Percentiles rank a stretch among this genome's conserved stretches.
Evolutionary conservation across 768 basidiomycete species (phyloP).

Genomic region (Mycena pura): DNA sequence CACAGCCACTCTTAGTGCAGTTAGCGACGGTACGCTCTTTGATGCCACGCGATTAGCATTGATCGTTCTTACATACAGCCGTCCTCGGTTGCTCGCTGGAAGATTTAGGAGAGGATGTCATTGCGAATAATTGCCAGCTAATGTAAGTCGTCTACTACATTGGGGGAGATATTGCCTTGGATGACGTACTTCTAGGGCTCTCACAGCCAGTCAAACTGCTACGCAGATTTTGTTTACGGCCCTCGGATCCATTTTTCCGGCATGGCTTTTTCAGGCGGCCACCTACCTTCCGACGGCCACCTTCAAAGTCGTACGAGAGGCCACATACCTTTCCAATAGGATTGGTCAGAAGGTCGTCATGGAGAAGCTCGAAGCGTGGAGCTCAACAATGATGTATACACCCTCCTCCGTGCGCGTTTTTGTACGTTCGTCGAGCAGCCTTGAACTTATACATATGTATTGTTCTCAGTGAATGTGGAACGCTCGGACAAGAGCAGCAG

Average conservation of each 20-base stretch:
- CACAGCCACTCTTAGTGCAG: not conserved
- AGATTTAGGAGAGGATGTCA: not conserved
- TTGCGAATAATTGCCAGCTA: not conserved
- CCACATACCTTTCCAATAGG: not conserved
- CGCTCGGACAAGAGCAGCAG: not conserved
- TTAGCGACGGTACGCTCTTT: not conserved
- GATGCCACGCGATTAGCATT: too few species aligned
- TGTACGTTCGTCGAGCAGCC: not conserved
- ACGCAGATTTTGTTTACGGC: not conserved
- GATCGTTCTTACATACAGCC: not conserved
- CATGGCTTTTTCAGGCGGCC: not conserved
- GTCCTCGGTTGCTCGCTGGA: not conserved
- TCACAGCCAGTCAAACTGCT: not conserved
- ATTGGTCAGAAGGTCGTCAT: not conserved
- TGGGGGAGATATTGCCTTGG: not conserved
- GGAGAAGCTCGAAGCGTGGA: not conserved
- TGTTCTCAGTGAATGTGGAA: not conserved
- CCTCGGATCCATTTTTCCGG: not conserved
- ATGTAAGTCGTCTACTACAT: slow-evolving; percentile 2
- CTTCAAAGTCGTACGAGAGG: not conserved
- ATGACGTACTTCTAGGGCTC: not conserved
- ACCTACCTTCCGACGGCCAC: not conserved
- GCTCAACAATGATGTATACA: not conserved
- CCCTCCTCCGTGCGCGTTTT: not conserved
- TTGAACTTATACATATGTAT: not conserved